Evolutionary conservation across 2,329 filamentous ascomycete species (phyloP).

Genomic region (Anthostomella pinea): DNA sequence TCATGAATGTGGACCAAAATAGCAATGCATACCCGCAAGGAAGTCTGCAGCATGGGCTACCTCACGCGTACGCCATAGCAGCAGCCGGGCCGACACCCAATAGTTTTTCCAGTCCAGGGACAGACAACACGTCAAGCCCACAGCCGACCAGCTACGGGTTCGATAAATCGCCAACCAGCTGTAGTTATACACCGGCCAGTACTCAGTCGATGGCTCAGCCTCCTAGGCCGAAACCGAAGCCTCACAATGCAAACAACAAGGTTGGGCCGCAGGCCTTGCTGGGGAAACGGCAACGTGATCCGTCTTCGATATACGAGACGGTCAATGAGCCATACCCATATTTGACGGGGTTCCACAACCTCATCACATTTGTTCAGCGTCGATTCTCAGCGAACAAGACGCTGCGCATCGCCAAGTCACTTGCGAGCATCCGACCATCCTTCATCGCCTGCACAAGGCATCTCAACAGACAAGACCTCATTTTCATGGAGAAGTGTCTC

Average conservation of each 20-base stretch:
- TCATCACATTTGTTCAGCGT: constrained; percentile 75
- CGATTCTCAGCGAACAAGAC: constrained; percentile 77
- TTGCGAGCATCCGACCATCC: constrained; percentile 86
- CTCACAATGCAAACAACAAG: constrained; percentile 37
- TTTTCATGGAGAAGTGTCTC: constrained; percentile 98
- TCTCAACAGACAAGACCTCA: constrained; percentile 81
- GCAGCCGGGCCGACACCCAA: constrained; percentile 51
- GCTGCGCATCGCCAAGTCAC: constrained; percentile 78
- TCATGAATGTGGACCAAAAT: constrained; percentile 49
- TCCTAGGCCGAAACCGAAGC: constrained; percentile 44
- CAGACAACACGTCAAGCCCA: constrained; percentile 60
- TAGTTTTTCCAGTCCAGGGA: constrained; percentile 62
- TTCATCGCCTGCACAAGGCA: constrained; percentile 90
- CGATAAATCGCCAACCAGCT: constrained; percentile 52
- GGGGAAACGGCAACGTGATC: constrained; percentile 65
- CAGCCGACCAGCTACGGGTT: constrained; percentile 51
- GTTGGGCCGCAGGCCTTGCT: constrained; percentile 48
- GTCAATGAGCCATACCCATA: constrained; percentile 93
- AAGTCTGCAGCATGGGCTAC: constrained; percentile 59
- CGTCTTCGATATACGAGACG: constrained; percentile 81
- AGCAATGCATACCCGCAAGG: constrained; percentile 52
- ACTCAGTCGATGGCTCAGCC: constrained; percentile 32
- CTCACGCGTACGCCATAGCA: constrained; percentile 64
- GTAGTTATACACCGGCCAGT: constrained; percentile 32
- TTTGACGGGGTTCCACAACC: constrained; percentile 82